Base-by-base conservation (phyloP, 2,329 filamentous ascomycete species). In the Alternaria brassicicola region DNA sequence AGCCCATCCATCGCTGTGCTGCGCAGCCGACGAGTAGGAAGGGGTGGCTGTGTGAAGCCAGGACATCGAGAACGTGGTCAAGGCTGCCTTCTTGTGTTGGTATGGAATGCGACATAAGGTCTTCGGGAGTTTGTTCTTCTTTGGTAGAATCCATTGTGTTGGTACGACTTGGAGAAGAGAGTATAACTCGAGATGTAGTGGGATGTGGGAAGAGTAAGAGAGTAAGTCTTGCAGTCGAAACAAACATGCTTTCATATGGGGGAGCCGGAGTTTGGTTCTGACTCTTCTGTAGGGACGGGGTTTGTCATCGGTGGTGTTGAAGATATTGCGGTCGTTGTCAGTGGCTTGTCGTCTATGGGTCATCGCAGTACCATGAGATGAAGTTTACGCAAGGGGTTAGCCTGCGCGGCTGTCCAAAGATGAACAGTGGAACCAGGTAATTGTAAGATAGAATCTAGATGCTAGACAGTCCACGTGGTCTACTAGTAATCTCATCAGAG, bases 1-100 rank as follows among this genome's bases (percentile, higher is more conserved):
- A 48, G 9, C 45, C 45, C 45, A 48, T 48, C 45, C 45, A 48
- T 35, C 45, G 45, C 7, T 48, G 45, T 35, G 45, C 30, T 21
- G 45, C 45, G 30, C 45, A 35, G 35, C 45, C 30, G 19, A 48
- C 30, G 30, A 48, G 30, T 2, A 48, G 6, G 30, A 48, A 48
- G 8, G 45, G 19, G 25, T 48, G 45, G 7, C 6, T 10, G 28
- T 48, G 45, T 5, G 3, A 48, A 19, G 13, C 30, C 9, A 48
- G 8, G 15, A 48, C 4, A 19, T 48, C 45, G 3, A 35, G 30
- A 12, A 48, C 30, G 30, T 35, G 45, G 28, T 35, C 30, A 23
- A 48, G 30, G 30, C 45, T 48, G 30, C 45, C 45, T 17, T 48
- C 1, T 12, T 33, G 21, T 21, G 19, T 7, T 35, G 30, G 3